phyloP scores from a whole-genome alignment of 495 filamentous ascomycete species.

The Aspergillus diversus region DNA sequence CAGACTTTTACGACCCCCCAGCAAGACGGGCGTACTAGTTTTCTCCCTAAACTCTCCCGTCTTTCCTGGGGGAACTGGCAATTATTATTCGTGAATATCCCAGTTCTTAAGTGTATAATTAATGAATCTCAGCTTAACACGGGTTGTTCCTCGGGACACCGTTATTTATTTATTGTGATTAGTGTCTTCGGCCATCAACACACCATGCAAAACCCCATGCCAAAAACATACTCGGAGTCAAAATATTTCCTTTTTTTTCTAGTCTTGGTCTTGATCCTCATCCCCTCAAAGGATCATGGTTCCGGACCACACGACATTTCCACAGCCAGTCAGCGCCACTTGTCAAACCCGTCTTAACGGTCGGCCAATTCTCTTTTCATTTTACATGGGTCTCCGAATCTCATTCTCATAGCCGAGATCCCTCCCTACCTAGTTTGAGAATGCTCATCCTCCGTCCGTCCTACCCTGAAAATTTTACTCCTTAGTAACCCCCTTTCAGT shows the following conservation, averaged over 20 bases:
- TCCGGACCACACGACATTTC: constrained; percentile 2
- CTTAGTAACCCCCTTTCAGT: constrained; percentile 4
- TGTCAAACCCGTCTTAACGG: not conserved
- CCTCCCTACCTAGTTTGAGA: not conserved
- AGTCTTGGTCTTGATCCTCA: not conserved
- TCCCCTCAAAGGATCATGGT: not conserved
- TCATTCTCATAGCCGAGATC: not conserved
- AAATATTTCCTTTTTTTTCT: constrained; percentile 2
- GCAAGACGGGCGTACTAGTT: not conserved
- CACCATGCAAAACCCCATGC: not conserved
- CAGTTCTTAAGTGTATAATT: not conserved
- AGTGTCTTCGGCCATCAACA: constrained; percentile 16
- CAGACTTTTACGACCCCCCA: not conserved
- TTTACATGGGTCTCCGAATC: not conserved
- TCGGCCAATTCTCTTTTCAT: constrained; percentile 2
- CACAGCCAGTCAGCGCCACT: constrained; percentile 11
- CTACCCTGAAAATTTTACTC: not conserved
- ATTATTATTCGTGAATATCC: constrained; percentile 14
- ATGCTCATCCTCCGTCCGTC: not conserved
- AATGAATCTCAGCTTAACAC: constrained; percentile 9
- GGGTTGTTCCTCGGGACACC: constrained; percentile 20
- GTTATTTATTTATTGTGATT: constrained; percentile 11
- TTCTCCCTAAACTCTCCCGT: not conserved
- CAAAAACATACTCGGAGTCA: not conserved
- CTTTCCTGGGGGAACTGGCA: not conserved